Evolutionary conservation across 1,284 basidiomycete genomes (phyloP), one percentile per base, ranked within the genome.

Genomic region (Exobasidium rhododendri): DNA sequence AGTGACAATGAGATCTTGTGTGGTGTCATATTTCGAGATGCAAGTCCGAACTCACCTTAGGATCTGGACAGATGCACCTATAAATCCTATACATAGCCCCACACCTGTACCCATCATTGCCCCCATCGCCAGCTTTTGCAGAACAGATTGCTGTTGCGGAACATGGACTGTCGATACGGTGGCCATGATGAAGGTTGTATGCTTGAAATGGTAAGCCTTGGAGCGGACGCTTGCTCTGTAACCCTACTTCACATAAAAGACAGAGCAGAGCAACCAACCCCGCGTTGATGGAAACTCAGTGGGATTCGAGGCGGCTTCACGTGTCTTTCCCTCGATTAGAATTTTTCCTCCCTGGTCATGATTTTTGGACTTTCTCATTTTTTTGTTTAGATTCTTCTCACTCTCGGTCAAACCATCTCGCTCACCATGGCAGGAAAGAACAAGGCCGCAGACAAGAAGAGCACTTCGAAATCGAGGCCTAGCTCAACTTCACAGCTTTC

Each of bases 61-160:
- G 47, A 78, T 77, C 59, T 78, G 76, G 49, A 78, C 66, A 1
- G 67, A 63, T 5, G 75, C 76, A 43, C 76, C 76, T 49, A 78
- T 78, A 64, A 78, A 77, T 2, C 76, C 76, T 44, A 78, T 78
- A 1, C 71, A 72, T 2, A 77, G 62, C 1, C 76, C 76, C 20
- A 78, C 76, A 3, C 73, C 67, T 6, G 73, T 71, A 24, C 76
- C 76, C 63, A 76, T 78, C 71, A 75, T 68, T 13, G 75, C 76
- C 22, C 76, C 76, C 73, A 77, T 75, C 50, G 65, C 64, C 50
- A 77, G 64, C 54, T 71, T 71, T 35, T 71, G 69, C 29, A 69
- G 66, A 20, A 71, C 63, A 49, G 64, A 66, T 3, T 62, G 69
- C 55, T 71, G 66, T 32, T 56, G 64, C 32, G 65, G 63, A 14